Percentiles rank a stretch among this genome's conserved stretches.
Evolutionary conservation across 768 basidiomycete species (phyloP).

Genomic region (Rhodotorula toruloides): DNA sequence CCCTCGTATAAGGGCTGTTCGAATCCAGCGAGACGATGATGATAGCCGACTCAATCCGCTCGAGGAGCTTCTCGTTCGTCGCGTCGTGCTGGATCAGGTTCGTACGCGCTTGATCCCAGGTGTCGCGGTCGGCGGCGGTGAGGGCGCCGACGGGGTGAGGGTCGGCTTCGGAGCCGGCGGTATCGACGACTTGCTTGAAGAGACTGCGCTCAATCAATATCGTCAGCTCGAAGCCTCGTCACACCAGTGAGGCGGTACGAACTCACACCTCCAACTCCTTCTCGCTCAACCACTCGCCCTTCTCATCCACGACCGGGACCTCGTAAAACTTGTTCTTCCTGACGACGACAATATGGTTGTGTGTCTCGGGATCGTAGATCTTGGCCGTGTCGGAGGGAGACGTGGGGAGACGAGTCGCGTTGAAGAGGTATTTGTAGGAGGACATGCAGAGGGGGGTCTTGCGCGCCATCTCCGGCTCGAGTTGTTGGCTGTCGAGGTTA

Average conservation of each 20-base stretch:
- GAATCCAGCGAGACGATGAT: slow-evolving; percentile 83
- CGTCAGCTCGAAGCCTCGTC: too few species aligned
- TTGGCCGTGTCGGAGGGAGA: slow-evolving; percentile 74
- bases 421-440: slow-evolving; percentile 98
- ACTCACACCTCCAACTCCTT: slow-evolving; percentile 72
- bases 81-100: slow-evolving; percentile 41
- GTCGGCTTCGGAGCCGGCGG: slow-evolving; percentile 55
- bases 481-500: slow-evolving; percentile 53
- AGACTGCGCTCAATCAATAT: slow-evolving; percentile 41
- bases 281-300: slow-evolving; percentile 67
- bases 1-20: slow-evolving; percentile 68
- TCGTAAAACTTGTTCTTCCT: slow-evolving; percentile 88
- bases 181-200: slow-evolving; percentile 67
- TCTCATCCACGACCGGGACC: slow-evolving; percentile 62
- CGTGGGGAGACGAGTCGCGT: slow-evolving; percentile 78
- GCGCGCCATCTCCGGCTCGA: slow-evolving; percentile 82
- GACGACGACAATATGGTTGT: slow-evolving; percentile 85
- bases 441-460: slow-evolving; percentile 77
- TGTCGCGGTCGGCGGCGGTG: slow-evolving; percentile 81
- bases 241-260: not conserved
- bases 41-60: slow-evolving; percentile 83
- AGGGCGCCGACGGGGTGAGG: slow-evolving; percentile 67
- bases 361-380: slow-evolving; percentile 66
- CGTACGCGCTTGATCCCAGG: slow-evolving; percentile 62
- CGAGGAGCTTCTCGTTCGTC: slow-evolving; percentile 48